Evolutionary conservation across 129 eudicot species (phyloP).

Genomic region (Pseudognaphalium luteoalbum): DNA sequence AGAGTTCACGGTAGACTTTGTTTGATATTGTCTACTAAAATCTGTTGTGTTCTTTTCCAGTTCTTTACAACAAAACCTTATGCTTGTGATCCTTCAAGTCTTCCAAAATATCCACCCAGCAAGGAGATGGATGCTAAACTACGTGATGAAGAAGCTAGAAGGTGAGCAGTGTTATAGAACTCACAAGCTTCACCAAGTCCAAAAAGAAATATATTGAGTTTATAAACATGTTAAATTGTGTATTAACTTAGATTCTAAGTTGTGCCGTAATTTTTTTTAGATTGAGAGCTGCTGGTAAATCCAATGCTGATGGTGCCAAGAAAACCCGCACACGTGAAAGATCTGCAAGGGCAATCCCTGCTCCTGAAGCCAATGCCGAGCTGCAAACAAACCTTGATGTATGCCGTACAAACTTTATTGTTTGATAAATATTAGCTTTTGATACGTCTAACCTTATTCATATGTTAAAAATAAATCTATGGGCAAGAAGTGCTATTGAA

Average conservation of each 20-base stretch:
- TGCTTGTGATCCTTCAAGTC: slow-evolving; percentile 92
- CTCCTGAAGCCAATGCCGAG: slow-evolving; percentile 94
- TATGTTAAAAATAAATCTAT: not conserved
- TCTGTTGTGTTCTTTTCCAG: slow-evolving; percentile 35
- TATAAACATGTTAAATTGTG: not conserved
- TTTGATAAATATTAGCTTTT: not conserved
- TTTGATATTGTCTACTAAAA: slow-evolving; percentile 4
- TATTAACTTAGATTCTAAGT: not conserved
- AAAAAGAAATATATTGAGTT: slow-evolving; percentile 8
- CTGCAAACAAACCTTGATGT: slow-evolving; percentile 78
- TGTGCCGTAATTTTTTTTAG: slow-evolving; percentile 35
- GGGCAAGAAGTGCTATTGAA: not conserved
- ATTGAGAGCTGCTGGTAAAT: slow-evolving; percentile 71
- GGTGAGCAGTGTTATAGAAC: slow-evolving; percentile 42
- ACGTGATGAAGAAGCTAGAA: slow-evolving; percentile 93
- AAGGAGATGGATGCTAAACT: slow-evolving; percentile 97
- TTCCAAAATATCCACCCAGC: slow-evolving; percentile 95
- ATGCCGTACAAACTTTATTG: slow-evolving; percentile 30
- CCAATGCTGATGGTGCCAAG: slow-evolving; percentile 59
- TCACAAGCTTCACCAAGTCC: not conserved
- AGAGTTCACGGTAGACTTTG: not conserved
- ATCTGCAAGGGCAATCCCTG: slow-evolving; percentile 63
- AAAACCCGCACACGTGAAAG: slow-evolving; percentile 65
- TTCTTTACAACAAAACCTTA: slow-evolving; percentile 82
- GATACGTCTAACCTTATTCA: not conserved